Percentiles rank a stretch among this genome's conserved stretches.
phyloP scores from a whole-genome alignment of 768 basidiomycete species.

The Suillus bovinus region DNA sequence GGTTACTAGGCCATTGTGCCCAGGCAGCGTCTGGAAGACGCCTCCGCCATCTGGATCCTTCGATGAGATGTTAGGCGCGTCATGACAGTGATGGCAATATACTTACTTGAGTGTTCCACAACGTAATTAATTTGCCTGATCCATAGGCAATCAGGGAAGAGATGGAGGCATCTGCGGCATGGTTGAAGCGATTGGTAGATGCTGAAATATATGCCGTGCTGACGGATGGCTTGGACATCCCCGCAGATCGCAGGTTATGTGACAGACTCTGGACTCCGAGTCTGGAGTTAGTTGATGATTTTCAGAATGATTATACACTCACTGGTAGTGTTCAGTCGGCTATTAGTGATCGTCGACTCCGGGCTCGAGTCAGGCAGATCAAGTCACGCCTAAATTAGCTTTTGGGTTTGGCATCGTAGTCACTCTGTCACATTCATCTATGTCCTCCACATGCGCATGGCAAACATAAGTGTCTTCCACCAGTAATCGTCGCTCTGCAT shows the following conservation, averaged over 20 bases:
- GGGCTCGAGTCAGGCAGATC: too few relatives aligned
- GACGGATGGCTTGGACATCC: slow-evolving; percentile 4
- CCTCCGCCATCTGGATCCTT: slow-evolving; percentile 55
- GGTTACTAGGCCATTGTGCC: slow-evolving; percentile 74
- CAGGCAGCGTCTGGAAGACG: slow-evolving; percentile 69
- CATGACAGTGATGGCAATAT: neutral
- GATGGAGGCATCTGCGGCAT: slow-evolving; percentile 38
- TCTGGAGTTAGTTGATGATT: neutral
- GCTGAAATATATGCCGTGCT: slow-evolving; percentile 46
- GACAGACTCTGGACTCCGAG: neutral
- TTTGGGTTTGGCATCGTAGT: neutral
- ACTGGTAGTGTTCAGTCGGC: too few relatives aligned
- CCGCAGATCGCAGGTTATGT: neutral
- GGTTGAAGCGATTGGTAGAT: slow-evolving; percentile 46
- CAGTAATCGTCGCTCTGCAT: neutral
- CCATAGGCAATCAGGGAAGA: slow-evolving; percentile 54
- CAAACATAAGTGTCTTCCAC: neutral
- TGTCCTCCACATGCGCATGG: neutral
- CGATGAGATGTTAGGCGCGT: slow-evolving; percentile 11
- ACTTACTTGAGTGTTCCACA: slow-evolving; percentile 60
- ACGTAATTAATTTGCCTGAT: slow-evolving; percentile 51
- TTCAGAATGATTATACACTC: too few relatives aligned
- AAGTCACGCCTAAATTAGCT: too few relatives aligned
- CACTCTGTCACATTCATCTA: neutral
- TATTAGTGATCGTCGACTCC: too few relatives aligned